Base-by-base conservation (phyloP, 1,284 basidiomycete genomes). In the Ceratobasidium sp. region DNA sequence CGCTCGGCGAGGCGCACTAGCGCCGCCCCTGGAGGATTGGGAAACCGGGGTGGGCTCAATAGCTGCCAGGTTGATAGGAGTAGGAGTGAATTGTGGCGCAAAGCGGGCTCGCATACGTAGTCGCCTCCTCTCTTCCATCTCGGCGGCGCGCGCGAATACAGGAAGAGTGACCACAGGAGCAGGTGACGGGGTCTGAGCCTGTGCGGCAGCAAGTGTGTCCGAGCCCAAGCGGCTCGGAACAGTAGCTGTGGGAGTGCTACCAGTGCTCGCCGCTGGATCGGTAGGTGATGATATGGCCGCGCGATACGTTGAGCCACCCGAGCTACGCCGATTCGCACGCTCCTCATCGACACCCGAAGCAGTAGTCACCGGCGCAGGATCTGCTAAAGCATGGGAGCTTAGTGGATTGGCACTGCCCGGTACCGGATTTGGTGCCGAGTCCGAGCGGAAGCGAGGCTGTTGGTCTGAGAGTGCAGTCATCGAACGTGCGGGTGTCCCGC, bases 71-170 rank as follows among this genome's bases (percentile, higher is more conserved):
- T 31, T 54, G 31, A 51, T n/a, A 13, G 47, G 61, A 26, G 35
- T 33, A 2, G 73, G 61, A n/a, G 73, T 23, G 15, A 53, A 49
- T 5, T 47, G 81, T 10, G 87, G 86, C 3, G 87, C 86, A 60
- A 86, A 85, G 17, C 89, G 87, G 4, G 89, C 88, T 53, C 76
- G 71, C 85, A 94, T 88, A n/a, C 93, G 86, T 45, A 87, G 82
- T 76, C 87, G 86, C 37, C 93, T 84, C 17, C 92, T 86, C 7
- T 87, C 88, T 80, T 94, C 93, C 91, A 94, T 93, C 82, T 94
- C 92, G 39, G 89, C 92, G 0, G 91, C 91, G 15, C 80, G 67
- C 26, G 79, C 74, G 49, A 80, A 79, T 23, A 77, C 37, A 35
- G 79, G 80, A 23, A 75, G 47, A 17, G 77, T 75, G 31, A 78